phyloP scores from a whole-genome alignment of 805 yeast species.

The Saturnispora saitoi region DNA sequence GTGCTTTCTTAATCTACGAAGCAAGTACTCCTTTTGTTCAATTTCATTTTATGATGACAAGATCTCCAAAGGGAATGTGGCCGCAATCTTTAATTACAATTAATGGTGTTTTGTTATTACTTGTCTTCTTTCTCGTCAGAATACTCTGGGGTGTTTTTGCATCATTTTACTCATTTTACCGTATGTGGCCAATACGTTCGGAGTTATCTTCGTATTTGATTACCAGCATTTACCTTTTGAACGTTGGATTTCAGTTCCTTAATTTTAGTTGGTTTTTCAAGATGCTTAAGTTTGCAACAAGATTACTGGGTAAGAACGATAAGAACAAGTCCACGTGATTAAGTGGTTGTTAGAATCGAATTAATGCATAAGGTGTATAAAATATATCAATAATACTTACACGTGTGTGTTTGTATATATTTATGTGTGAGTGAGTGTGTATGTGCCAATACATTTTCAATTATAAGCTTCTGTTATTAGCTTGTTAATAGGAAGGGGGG shows the following conservation, averaged over 20 bases:
- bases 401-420: too few species aligned
- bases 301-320: not conserved
- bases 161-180: constrained; percentile 44
- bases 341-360: too few species aligned
- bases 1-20: constrained; percentile 78
- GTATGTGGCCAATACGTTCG: constrained; percentile 33
- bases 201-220: constrained; percentile 42
- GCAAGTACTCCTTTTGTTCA: constrained; percentile 92
- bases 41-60: constrained; percentile 81
- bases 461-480: too few species aligned
- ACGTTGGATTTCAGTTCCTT: constrained; percentile 53
- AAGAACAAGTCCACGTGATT: not conserved
- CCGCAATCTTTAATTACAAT: constrained; percentile 44
- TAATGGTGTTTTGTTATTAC: constrained; percentile 66
- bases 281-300: constrained; percentile 63
- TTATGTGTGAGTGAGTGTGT: too few species aligned
- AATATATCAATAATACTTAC: too few species aligned
- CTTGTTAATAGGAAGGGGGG: too few species aligned
- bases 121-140: constrained; percentile 67
- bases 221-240: constrained; percentile 42
- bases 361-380: too few species aligned
- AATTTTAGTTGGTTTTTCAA: constrained; percentile 83
- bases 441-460: too few species aligned
- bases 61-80: constrained; percentile 60
- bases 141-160: constrained; percentile 84